A percentile compares a stretch with the other conserved stretches of the same genome.
These are phyloP conservation scores for Vachellia collinsii DNA, from an alignment of 306 rosid genomes.

Conservation along the genomic window DNA sequence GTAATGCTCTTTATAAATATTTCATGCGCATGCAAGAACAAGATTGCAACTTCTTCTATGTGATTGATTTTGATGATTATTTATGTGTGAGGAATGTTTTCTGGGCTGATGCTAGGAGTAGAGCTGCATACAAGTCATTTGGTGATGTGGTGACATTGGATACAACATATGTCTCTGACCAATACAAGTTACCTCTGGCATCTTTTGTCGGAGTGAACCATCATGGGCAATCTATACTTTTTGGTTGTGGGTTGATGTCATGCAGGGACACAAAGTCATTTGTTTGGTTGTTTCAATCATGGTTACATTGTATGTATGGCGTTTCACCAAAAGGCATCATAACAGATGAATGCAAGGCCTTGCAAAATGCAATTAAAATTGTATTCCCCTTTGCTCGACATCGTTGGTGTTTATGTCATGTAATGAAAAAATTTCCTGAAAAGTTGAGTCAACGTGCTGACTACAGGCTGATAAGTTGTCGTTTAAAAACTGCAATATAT, in stretches of 20 bases:
- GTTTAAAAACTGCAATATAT: constrained; percentile 31
- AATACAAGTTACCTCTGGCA: constrained; percentile 36
- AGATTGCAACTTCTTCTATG: constrained; percentile 40
- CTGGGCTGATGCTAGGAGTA: constrained; percentile 44
- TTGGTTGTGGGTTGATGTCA: constrained; percentile 42
- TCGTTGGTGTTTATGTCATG: constrained; percentile 39
- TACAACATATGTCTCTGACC: constrained; percentile 32
- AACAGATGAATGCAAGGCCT: constrained; percentile 41
- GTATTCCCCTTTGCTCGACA: constrained; percentile 35
- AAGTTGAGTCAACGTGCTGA: constrained; percentile 8
- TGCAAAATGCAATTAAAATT: constrained; percentile 34
- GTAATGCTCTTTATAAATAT: constrained; percentile 35
- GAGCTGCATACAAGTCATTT: constrained; percentile 41
- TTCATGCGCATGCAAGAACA: constrained; percentile 41
- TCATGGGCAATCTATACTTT: constrained; percentile 41
- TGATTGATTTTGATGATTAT: constrained; percentile 35
- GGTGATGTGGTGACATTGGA: constrained; percentile 42
- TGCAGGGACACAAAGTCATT: constrained; percentile 32
- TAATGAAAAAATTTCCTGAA: constrained; percentile 41
- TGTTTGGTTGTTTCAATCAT: constrained; percentile 39
- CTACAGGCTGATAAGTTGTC: constrained; percentile 21
- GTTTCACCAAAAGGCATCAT: constrained; percentile 38
- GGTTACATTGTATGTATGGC: constrained; percentile 35
- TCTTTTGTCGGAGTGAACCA: constrained; percentile 42
- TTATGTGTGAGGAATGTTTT: constrained; percentile 33